Base-by-base conservation (phyloP, 129 eudicot genomes). In the Lactuca sativa region DNA sequence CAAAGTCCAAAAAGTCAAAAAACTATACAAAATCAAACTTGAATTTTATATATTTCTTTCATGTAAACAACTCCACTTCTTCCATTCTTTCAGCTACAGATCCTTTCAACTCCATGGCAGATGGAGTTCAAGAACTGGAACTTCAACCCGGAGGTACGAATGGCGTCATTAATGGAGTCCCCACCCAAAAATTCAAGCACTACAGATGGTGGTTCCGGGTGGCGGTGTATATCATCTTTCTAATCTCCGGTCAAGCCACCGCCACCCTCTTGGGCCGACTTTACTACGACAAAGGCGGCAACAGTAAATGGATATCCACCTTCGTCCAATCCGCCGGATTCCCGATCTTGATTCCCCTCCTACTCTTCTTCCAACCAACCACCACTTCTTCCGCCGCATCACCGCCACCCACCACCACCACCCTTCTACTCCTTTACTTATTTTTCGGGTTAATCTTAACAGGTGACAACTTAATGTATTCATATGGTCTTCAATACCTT, bases 261-360 rank as follows among this genome's bases (percentile, higher is more conserved):
- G 95, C 89, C 65, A 81, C 85, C 59, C 83, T 84, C 15, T 67
- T 87, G 72, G 89, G 89, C 4, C 66, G 83, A 69, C 81, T 86
- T 49, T 86, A 83, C 77, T 86, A 70, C 7, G 86, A 86, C 52
- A 74, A 86, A 69, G 93, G 93, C 16, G 93, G 93, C 6, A 86
- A 86, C 30, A 86, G 93, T 77, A 86, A 81, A 69, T 83, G 93
- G 93, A 83, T 86, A 77, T 82, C 93, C 9, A 86, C 93, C 55
- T 79, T 87, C 17, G 89, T 87, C 25, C 89, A 81, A 79, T 81
- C 89, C 1, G 79, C 83, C 21, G 95, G 89, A 41, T 87, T 84
- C 74, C 95, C 89, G 2, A 76, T 84, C 69, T 64, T 87, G 13
- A 56, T 84, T 9, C 95, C 93, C 52, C 47, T 79, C 67, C 67